Conservation (phyloP, 2,329 filamentous ascomycete genomes). For the Pseudocercospora musae region DNA sequence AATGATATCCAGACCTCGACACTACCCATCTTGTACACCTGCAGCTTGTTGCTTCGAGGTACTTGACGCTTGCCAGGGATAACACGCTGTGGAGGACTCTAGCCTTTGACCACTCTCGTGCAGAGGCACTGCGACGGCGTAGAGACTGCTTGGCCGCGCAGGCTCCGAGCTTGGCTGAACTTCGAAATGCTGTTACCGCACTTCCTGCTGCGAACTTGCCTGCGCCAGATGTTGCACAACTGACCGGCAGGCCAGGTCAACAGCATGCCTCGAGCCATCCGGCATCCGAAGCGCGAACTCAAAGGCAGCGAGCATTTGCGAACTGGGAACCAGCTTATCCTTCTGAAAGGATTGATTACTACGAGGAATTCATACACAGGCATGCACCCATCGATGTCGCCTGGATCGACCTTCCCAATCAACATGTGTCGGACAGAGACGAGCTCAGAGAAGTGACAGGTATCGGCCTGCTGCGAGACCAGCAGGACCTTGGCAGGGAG, state of each 20-base stretch:
- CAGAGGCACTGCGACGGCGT: conserved; percentile 60
- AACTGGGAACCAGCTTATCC: conserved; percentile 82
- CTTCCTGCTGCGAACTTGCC: conserved; percentile 24
- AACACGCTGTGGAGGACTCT: conserved; percentile 71
- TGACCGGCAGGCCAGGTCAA: conserved; percentile 15
- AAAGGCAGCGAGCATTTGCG: conserved; percentile 57
- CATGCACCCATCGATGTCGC: conserved; percentile 69
- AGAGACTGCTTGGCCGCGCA: conserved; percentile 38
- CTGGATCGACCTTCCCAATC: conserved; percentile 68
- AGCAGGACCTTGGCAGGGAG: conserved; percentile 51
- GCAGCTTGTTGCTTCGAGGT: conserved; percentile 65
- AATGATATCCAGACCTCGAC: conserved; percentile 54
- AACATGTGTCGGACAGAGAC: conserved; percentile 39
- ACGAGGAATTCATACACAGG: conserved; percentile 82
- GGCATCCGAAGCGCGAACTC: conserved; percentile 18
- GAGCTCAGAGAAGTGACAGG: conserved; percentile 66
- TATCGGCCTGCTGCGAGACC: conserved; percentile 61
- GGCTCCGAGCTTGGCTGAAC: conserved; percentile 45
- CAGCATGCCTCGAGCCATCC: conserved; percentile 18
- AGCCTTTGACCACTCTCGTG: conserved; percentile 68
- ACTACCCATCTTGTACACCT: conserved; percentile 62
- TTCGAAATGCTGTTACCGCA: conserved; percentile 41
- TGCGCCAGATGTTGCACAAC: conserved; percentile 26
- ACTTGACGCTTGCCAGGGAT: conserved; percentile 68
- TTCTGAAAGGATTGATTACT: conserved; percentile 73